Evolutionary conservation across 257 asterid species (phyloP).

Genomic region (Henckelia pumila): DNA sequence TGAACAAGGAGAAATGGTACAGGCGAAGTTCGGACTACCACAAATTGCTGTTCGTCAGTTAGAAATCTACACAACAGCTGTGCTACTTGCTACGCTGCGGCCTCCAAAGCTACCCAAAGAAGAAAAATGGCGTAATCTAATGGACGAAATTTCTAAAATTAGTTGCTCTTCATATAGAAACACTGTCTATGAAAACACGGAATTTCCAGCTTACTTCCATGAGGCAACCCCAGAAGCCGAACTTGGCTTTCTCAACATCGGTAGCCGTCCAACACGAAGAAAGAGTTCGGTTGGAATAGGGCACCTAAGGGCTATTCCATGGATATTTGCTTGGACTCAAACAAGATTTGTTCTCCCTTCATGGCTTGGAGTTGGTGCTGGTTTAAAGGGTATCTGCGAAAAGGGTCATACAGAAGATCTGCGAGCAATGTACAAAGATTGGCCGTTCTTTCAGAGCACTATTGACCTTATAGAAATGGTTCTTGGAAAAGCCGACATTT

Average conservation of each 20-base stretch:
- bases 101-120: constrained; percentile 85
- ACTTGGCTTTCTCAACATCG: constrained; percentile 88
- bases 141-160: constrained; percentile 84
- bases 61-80: constrained; percentile 93
- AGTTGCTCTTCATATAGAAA: constrained; percentile 68
- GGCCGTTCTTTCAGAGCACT: constrained; percentile 95
- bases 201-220: constrained; percentile 78
- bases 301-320: constrained; percentile 86
- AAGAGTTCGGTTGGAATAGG: constrained; percentile 70
- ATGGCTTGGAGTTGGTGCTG: constrained; percentile 98
- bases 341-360: constrained; percentile 92
- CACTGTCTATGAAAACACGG: constrained; percentile 86
- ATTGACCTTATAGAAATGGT: constrained; percentile 94
- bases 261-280: constrained; percentile 90
- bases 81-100: constrained; percentile 79
- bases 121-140: constrained; percentile 80
- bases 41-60: constrained; percentile 92
- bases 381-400: constrained; percentile 73
- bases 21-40: constrained; percentile 93
- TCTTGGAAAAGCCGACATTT: constrained; percentile 79
- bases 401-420: constrained; percentile 71
- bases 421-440: constrained; percentile 84
- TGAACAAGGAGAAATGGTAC: constrained; percentile 99
- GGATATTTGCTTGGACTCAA: constrained; percentile 98
- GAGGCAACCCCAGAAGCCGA: constrained; percentile 98